Conservation (phyloP, 768 basidiomycete genomes). For the Coprinopsis marcescibilis region DNA sequence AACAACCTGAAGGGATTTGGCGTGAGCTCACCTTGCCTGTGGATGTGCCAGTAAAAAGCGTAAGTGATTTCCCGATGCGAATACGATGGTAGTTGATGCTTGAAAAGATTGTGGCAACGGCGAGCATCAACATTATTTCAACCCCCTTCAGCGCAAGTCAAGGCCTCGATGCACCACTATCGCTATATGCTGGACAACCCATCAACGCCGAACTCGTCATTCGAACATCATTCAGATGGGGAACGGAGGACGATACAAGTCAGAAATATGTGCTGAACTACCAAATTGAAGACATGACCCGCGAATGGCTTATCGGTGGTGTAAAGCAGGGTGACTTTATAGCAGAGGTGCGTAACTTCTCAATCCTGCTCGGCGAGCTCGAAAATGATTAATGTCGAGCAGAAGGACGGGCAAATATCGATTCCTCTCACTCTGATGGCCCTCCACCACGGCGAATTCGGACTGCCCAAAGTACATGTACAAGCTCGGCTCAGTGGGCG, state of each 20-base stretch:
- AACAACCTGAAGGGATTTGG: constrained; percentile 47
- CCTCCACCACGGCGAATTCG: constrained; percentile 75
- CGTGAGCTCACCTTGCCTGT: constrained; percentile 77
- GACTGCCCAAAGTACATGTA: constrained; percentile 68
- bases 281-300: constrained; percentile 74
- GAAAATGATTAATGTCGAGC: constrained; percentile 5
- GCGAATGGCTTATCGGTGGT: constrained; percentile 89
- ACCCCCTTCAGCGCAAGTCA: constrained; percentile 33
- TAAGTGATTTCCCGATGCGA: constrained; percentile 31
- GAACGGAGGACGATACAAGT: constrained; percentile 36
- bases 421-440: constrained; percentile 78
- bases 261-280: constrained; percentile 59
- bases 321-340: constrained; percentile 79
- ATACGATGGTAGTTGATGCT: constrained; percentile 4
- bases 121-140: constrained; percentile 42
- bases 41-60: constrained; percentile 78
- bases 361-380: background rate
- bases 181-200: constrained; percentile 83
- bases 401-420: constrained; percentile 60
- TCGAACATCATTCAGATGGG: constrained; percentile 76
- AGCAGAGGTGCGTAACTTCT: constrained; percentile 56
- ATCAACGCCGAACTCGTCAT: constrained; percentile 65
- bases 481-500: constrained; percentile 50
- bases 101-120: constrained; percentile 61
- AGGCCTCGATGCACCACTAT: constrained; percentile 17